Base-by-base conservation (phyloP, 257 asterid genomes). In the Lantana camara region DNA sequence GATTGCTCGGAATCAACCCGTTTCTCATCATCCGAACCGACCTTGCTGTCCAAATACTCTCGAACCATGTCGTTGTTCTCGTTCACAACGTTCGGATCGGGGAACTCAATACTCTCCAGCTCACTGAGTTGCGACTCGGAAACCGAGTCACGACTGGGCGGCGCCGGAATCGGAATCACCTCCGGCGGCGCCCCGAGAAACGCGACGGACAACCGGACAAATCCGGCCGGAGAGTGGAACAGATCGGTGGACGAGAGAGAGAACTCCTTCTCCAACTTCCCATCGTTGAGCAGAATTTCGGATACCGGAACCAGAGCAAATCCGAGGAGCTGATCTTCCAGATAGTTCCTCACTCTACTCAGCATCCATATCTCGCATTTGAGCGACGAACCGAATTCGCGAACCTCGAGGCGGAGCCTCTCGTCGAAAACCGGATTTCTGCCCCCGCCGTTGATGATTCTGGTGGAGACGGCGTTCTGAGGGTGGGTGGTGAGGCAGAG, bases 141-240 rank as follows among this genome's bases (percentile, higher is more conserved):
- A 42, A 35, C 40, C 8, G 40, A 4, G 40, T 35, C 40, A 7
- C 0, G 38, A 3, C 61, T 11, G 7, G 73, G 63, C 12, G 80
- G 79, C 8, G 86, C 74, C 6, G 95, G 79, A 57, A 86, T 79
- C 6, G 78, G 79, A 46, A 88, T 50, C 15, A 94, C 96, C 4
- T 94, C 99, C 1, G 99, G 99, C 6, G 72, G 79, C 7, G 78
- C 60, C 60, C 96, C 99, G 1, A 61, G 45, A 27, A 84, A 94
- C 1, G 89, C 68, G 40, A 94, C 77, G 0, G 99, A 90, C 51
- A 94, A 46, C 75, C 84, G 90, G 9, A 90, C 99, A 66, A 82
- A 94, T 15, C 99, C 99, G 2, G 99, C 97, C 2, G 99, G 99
- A 5, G 99, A 90, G 85, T 94, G 95, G 88, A 94, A 94, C 5